These are phyloP conservation scores for Daedalea quercina DNA, from an alignment of 768 basidiomycete genomes.

Conservation along the genomic window DNA sequence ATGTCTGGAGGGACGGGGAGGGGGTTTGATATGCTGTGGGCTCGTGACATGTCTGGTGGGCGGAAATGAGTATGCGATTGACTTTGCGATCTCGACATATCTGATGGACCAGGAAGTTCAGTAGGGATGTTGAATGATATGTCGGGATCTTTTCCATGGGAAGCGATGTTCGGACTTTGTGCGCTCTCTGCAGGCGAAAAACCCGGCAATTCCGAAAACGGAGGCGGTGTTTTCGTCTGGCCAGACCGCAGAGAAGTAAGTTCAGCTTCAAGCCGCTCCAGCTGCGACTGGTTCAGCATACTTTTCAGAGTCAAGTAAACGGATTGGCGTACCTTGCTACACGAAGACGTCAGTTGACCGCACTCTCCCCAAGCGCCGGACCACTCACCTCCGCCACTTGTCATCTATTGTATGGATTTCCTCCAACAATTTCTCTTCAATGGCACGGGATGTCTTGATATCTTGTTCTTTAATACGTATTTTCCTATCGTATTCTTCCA, in stretches of 20 bases:
- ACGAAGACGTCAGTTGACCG: not conserved
- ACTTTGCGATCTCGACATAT: not conserved
- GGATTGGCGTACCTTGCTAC: not conserved
- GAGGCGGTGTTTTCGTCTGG: not conserved
- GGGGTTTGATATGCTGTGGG: not conserved
- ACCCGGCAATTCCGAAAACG: no score
- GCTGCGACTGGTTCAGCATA: not conserved
- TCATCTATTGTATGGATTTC: constrained; percentile 9
- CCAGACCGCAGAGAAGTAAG: not conserved
- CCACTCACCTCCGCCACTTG: constrained; percentile 2
- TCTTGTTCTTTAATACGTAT: constrained; percentile 15
- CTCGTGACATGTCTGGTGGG: constrained; percentile 1
- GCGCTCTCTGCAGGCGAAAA: no score
- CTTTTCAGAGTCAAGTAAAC: not conserved
- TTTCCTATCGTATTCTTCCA: constrained; percentile 9
- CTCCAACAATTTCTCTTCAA: constrained; percentile 15
- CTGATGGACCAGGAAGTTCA: not conserved
- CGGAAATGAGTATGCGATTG: not conserved
- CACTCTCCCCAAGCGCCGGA: not conserved
- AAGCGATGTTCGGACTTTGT: no score
- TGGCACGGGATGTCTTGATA: constrained; percentile 5
- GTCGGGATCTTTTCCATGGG: not conserved
- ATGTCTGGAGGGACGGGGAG: constrained; percentile 4
- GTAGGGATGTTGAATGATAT: not conserved
- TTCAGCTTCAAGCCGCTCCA: not conserved